Conservation (phyloP, 108 stramenopile genomes). For the Fragilariopsis cylindrus region DNA sequence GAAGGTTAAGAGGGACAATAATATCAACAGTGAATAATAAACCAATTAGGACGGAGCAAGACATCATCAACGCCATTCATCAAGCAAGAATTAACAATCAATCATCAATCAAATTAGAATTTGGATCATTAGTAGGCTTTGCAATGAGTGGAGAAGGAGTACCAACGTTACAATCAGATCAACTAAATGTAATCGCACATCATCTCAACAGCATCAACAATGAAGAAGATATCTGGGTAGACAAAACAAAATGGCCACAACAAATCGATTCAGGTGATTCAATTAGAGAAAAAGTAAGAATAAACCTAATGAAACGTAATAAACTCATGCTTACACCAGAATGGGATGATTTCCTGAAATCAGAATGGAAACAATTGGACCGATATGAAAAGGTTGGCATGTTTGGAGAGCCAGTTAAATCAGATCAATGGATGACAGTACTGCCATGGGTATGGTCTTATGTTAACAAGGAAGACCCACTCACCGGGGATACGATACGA, state of each 20-base stretch:
- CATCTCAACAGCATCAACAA: neutral
- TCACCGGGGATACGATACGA: neutral
- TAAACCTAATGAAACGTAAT: neutral
- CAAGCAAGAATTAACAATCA: neutral
- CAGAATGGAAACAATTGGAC: no score
- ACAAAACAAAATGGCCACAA: neutral
- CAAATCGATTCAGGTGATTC: neutral
- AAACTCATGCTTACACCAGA: neutral
- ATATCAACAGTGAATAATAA: neutral
- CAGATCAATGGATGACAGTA: no score
- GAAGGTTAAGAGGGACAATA: neutral
- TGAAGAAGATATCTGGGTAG: neutral
- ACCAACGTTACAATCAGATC: neutral
- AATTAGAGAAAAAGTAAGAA: neutral
- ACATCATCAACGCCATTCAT: neutral
- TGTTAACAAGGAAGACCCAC: neutral
- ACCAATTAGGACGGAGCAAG: neutral
- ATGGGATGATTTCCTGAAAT: neutral
- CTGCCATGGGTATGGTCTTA: no score
- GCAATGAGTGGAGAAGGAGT: conserved; percentile 14
- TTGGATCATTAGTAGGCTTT: neutral
- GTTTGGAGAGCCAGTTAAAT: no score
- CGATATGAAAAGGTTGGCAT: no score
- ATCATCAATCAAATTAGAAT: neutral
- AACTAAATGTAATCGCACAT: conserved; percentile 17